These are phyloP conservation scores for Citrus australasica DNA, from an alignment of 345 rosid species.

Conservation along the genomic window DNA sequence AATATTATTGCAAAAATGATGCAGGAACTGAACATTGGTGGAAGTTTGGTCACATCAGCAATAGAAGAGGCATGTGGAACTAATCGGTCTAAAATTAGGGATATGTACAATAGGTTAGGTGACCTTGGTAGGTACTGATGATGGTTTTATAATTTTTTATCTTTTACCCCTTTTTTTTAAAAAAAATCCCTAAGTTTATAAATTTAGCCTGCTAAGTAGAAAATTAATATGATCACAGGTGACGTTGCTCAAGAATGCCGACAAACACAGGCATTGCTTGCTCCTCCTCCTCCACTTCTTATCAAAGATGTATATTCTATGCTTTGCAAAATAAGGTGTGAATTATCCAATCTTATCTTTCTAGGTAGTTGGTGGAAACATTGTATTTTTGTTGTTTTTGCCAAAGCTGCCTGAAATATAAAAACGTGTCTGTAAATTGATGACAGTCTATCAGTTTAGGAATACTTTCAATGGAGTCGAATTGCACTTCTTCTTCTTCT, in stretches of 20 bases:
- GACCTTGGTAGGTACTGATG: conserved; percentile 68
- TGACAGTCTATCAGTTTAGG: not conserved
- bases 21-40: conserved; percentile 87
- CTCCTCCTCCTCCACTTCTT: conserved; percentile 68
- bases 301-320: conserved; percentile 62
- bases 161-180: not conserved
- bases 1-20: conserved; percentile 18
- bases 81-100: conserved; percentile 58
- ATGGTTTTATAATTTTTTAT: not conserved
- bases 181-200: not conserved
- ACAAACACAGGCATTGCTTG: conserved; percentile 76
- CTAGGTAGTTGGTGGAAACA: not conserved
- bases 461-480: not conserved
- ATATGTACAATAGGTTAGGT: conserved; percentile 71
- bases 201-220: conserved; percentile 11
- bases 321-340: conserved; percentile 75
- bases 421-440: not conserved
- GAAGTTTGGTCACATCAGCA: conserved; percentile 72
- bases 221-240: conserved; percentile 39
- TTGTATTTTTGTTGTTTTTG: not conserved
- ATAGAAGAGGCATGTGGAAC: conserved; percentile 90
- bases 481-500: too few species aligned
- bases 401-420: not conserved
- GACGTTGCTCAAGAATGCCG: conserved; percentile 90
- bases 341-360: conserved; percentile 13